phyloP scores from a whole-genome alignment of 345 rosid genomes.

The Chamaenerion angustifolium region DNA sequence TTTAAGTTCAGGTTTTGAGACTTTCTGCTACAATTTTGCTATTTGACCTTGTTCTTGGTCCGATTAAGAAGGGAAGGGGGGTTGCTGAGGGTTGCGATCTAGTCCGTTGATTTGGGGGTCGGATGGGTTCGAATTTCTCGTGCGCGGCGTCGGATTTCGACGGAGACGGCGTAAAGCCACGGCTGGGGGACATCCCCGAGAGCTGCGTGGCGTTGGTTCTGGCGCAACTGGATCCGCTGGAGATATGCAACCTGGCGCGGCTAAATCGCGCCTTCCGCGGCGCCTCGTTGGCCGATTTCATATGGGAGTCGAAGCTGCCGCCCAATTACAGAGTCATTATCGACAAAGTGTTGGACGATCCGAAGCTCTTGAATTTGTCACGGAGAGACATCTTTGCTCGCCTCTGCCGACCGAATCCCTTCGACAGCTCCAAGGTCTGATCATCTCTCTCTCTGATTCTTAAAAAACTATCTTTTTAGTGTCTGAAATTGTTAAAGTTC shows the following conservation, averaged over 20 bases:
- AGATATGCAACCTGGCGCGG: slow-evolving; percentile 42
- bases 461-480: too few species aligned
- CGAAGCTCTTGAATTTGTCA: slow-evolving; percentile 11
- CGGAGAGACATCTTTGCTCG: slow-evolving; percentile 38
- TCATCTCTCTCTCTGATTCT: slow-evolving; percentile 1
- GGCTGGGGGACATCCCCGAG: slow-evolving; percentile 49
- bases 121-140: slow-evolving; percentile 40
- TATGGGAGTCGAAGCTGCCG: slow-evolving; percentile 56
- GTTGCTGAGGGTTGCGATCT: background rate
- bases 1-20: slow-evolving; percentile 15
- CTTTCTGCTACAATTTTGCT: background rate
- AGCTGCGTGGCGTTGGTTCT: slow-evolving; percentile 44
- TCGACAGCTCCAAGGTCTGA: slow-evolving; percentile 46
- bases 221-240: slow-evolving; percentile 34
- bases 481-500: too few species aligned
- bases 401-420: slow-evolving; percentile 23
- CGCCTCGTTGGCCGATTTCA: slow-evolving; percentile 50
- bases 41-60: background rate
- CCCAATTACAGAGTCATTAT: slow-evolving; percentile 23
- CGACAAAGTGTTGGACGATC: slow-evolving; percentile 28
- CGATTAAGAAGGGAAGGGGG: background rate
- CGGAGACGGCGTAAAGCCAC: slow-evolving; percentile 15
- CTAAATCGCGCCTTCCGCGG: slow-evolving; percentile 34
- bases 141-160: slow-evolving; percentile 11
- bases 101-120: background rate